Conservation (phyloP, 2,329 filamentous ascomycete genomes). For the Nemania abortiva region DNA sequence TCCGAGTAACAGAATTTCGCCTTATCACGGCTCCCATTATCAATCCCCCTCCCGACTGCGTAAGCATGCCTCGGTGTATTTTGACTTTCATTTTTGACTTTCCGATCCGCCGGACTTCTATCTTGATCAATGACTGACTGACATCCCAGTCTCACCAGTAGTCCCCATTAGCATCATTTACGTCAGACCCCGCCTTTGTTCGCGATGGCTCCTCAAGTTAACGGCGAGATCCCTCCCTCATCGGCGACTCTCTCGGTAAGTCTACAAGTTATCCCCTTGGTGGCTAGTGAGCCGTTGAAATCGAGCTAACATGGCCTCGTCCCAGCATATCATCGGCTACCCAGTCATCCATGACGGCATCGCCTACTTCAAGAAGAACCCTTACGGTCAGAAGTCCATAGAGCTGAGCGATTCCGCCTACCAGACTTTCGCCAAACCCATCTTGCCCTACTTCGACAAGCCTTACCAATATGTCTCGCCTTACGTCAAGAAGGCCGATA, state of each 20-base stretch:
- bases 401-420: conserved; percentile 81
- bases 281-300: background rate
- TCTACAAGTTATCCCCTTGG: background rate
- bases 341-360: conserved; percentile 85
- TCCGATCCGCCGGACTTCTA: background rate
- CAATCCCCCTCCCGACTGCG: conserved; percentile 13
- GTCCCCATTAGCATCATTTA: conserved; percentile 16
- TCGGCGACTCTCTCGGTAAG: conserved; percentile 53
- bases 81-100: conserved; percentile 26
- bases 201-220: conserved; percentile 52
- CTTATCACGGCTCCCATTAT: background rate
- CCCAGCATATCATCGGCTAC: conserved; percentile 86
- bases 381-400: conserved; percentile 85
- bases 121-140: conserved; percentile 22
- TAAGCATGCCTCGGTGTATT: conserved; percentile 29
- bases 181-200: conserved; percentile 19
- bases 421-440: conserved; percentile 78
- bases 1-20: conserved; percentile 15
- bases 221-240: conserved; percentile 51
- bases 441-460: conserved; percentile 81
- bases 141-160: conserved; percentile 21
- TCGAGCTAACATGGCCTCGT: conserved; percentile 12
- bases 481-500: conserved; percentile 85
- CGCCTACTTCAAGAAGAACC: conserved; percentile 81
- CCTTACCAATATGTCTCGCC: conserved; percentile 87